phyloP scores from a whole-genome alignment of 75 land plant genomes.

The Picea sitchensis region DNA sequence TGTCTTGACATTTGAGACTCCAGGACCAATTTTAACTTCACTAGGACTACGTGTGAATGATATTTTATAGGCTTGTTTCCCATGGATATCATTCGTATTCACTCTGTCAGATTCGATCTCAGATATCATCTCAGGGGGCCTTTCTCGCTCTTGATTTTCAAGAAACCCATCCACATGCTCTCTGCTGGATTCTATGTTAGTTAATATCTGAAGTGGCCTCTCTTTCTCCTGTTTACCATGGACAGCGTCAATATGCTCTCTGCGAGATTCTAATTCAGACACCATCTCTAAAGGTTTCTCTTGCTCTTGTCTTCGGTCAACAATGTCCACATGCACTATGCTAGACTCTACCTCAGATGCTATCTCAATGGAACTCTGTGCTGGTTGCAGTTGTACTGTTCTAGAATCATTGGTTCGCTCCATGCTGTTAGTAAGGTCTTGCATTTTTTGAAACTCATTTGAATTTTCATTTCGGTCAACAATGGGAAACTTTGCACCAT shows the following conservation, averaged over 20 bases:
- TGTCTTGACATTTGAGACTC: neutral
- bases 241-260: neutral
- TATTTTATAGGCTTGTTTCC: neutral
- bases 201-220: neutral
- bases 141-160: constrained; percentile 1
- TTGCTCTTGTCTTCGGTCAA: neutral
- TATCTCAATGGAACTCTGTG: neutral
- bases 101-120: neutral
- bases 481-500: constrained; percentile 26
- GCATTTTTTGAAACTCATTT: neutral
- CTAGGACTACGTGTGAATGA: neutral
- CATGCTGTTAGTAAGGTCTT: neutral
- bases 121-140: neutral
- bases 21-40: neutral
- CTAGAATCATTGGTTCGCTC: neutral
- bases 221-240: neutral
- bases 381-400: neutral
- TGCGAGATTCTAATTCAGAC: neutral
- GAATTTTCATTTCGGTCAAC: constrained; percentile 12
- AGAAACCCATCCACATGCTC: neutral
- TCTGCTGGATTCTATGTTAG: neutral
- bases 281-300: neutral
- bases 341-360: neutral
- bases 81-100: neutral
- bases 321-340: neutral